phyloP scores from a whole-genome alignment of 768 basidiomycete genomes.

The Panaeolus cyanescens region DNA sequence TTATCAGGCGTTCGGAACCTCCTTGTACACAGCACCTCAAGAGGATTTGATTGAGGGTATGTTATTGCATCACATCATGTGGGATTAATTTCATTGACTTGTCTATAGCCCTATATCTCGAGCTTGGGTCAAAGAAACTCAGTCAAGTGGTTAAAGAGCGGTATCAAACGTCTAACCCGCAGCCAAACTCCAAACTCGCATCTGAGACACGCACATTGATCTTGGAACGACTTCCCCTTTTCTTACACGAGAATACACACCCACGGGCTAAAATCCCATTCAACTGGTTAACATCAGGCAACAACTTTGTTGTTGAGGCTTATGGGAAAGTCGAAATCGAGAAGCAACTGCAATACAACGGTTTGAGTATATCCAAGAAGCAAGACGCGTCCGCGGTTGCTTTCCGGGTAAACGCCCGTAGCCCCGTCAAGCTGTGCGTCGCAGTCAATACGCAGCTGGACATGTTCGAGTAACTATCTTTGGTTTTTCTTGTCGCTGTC shows the following conservation, averaged over 20 bases:
- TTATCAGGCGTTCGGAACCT: conserved; percentile 76
- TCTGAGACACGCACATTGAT: conserved; percentile 61
- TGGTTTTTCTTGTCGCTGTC: too few relatives aligned
- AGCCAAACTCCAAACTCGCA: conserved; percentile 47
- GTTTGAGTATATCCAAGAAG: conserved; percentile 46
- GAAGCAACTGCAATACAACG: conserved; percentile 60
- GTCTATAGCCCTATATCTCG: conserved; percentile 65
- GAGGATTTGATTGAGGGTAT: conserved; percentile 89
- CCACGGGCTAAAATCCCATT: conserved; percentile 60
- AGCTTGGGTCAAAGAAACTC: conserved; percentile 75
- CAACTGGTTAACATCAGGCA: conserved; percentile 62
- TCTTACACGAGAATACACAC: conserved; percentile 87
- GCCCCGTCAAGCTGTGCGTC: conserved; percentile 76
- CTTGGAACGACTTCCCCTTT: conserved; percentile 84
- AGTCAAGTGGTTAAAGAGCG: conserved; percentile 78
- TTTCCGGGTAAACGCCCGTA: conserved; percentile 42
- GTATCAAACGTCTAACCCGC: conserved; percentile 60
- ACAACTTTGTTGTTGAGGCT: conserved; percentile 70
- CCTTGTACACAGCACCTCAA: conserved; percentile 79
- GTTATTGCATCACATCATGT: neutral
- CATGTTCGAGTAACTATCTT: conserved; percentile 94
- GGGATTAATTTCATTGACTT: neutral
- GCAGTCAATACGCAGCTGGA: conserved; percentile 77
- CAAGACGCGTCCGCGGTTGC: conserved; percentile 80
- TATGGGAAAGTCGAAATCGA: conserved; percentile 66